phyloP scores from a whole-genome alignment of 2,329 filamentous ascomycete genomes.

The Paecilomyces sp. region DNA sequence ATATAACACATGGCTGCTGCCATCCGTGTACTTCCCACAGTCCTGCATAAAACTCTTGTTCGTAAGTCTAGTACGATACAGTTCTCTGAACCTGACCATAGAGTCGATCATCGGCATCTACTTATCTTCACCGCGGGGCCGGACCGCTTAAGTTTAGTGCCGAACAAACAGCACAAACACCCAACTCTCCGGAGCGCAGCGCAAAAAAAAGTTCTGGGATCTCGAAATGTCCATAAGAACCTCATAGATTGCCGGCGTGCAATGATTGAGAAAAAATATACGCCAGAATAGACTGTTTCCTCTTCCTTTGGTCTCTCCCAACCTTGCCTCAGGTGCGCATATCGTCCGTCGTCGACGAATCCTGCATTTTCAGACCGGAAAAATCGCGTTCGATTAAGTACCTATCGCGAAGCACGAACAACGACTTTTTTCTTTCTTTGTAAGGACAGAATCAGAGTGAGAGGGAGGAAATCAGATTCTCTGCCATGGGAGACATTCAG shows the following conservation, averaged over 20 bases:
- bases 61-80: too few relatives aligned
- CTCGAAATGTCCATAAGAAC: not conserved
- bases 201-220: constrained; percentile 1
- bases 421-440: not conserved
- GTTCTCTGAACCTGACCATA: not conserved
- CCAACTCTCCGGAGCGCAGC: not conserved
- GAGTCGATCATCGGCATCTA: not conserved
- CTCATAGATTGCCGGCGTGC: not conserved
- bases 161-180: not conserved
- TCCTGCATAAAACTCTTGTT: too few relatives aligned
- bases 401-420: not conserved
- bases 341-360: too few relatives aligned
- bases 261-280: not conserved
- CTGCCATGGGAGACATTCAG: constrained; percentile 20
- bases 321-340: not conserved
- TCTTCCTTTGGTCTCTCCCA: not conserved
- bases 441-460: not conserved
- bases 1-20: too few relatives aligned
- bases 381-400: too few relatives aligned
- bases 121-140: not conserved
- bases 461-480: not conserved
- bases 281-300: not conserved
- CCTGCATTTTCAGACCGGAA: too few relatives aligned
- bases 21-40: too few relatives aligned
- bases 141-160: not conserved